Evolutionary conservation across 495 filamentous ascomycete species (phyloP).

Genomic region (Immersiella caudata): DNA sequence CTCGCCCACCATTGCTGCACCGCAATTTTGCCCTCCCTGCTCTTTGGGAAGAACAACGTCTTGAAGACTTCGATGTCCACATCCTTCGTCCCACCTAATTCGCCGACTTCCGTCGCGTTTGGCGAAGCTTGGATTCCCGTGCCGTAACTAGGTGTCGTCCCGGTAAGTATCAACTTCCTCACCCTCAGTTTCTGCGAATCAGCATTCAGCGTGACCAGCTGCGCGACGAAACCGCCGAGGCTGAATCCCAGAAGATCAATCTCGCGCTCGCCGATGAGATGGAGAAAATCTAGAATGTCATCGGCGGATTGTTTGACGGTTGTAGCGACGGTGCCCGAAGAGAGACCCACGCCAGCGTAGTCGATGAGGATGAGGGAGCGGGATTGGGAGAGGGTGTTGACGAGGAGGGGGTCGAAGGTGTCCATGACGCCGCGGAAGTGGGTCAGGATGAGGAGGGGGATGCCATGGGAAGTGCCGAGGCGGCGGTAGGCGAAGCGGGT

Average conservation of each 20-base stretch:
- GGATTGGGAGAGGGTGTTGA: conserved; percentile 32
- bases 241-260: conserved; percentile 41
- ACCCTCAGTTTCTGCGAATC: conserved; percentile 7
- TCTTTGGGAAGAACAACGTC: conserved; percentile 26
- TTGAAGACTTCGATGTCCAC: conserved; percentile 28
- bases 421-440: conserved; percentile 42
- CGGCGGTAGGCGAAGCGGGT: conserved; percentile 42
- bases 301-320: conserved; percentile 29
- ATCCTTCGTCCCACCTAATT: conserved; percentile 17
- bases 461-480: conserved; percentile 32
- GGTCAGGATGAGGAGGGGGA: conserved; percentile 37
- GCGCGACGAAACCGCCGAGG: conserved; percentile 37
- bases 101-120: conserved; percentile 24
- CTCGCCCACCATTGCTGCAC: conserved; percentile 28
- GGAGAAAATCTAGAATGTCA: conserved; percentile 36
- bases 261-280: conserved; percentile 32
- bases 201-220: conserved; percentile 34
- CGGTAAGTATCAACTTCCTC: conserved; percentile 30
- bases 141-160: conserved; percentile 28
- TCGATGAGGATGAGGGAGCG: conserved; percentile 36
- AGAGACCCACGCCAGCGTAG: conserved; percentile 37
- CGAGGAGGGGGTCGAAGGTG: conserved; percentile 35
- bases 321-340: conserved; percentile 28
- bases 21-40: conserved; percentile 14
- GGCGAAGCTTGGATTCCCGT: conserved; percentile 25